Evolutionary conservation across 139 green algal species (phyloP), one percentile per base, ranked within the genome.

Genomic region (Volvox africanus): DNA sequence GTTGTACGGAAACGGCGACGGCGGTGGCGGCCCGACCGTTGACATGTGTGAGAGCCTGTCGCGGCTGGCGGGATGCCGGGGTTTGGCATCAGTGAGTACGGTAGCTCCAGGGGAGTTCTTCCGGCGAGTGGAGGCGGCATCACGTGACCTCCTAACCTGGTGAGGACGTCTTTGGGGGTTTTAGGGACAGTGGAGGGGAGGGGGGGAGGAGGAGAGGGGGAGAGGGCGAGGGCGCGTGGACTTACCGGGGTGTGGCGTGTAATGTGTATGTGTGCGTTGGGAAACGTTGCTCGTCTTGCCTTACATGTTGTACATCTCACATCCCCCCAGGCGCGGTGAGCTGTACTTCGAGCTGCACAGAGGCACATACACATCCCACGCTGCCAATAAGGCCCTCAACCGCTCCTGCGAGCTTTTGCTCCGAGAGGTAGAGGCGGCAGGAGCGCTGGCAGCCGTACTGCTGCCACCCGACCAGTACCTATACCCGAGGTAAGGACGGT

Each of bases 331-430:
- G 91, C 91, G 82, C 33, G 92, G 88, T 13, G 88, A 94, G 82
- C 44, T 94, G 82, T 94, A 94, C 83, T 92, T 94, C 61, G 92
- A 94, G 92, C 83, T 94, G 26, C 92, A 94, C 78, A 88, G 92
- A 22, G 92, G 92, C 44, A 94, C 92, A 35, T 94, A 94, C 88
- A 94, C 92, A 62, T 86, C 37, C 37, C 92, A 94, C 67, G 86
- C 90, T 20, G 77, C 85, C 67, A 91, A 91, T 86, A 93, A 93
- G 67, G 24, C 33, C 24, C 61, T 73, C 85, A 93, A 93, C 85
- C 62, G 90, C 14, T 9, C 26, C 36, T 89, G 73, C 13, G 91
- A 93, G 87, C 61, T 90, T 44, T 87, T 93, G 3, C 87, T 93
- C 87, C 68, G 91, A 24, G 91, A 92, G 80, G 80, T 26, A 33